Evolutionary conservation across 345 rosid genomes (phyloP).

Genomic region (Euclidium syriacum): DNA sequence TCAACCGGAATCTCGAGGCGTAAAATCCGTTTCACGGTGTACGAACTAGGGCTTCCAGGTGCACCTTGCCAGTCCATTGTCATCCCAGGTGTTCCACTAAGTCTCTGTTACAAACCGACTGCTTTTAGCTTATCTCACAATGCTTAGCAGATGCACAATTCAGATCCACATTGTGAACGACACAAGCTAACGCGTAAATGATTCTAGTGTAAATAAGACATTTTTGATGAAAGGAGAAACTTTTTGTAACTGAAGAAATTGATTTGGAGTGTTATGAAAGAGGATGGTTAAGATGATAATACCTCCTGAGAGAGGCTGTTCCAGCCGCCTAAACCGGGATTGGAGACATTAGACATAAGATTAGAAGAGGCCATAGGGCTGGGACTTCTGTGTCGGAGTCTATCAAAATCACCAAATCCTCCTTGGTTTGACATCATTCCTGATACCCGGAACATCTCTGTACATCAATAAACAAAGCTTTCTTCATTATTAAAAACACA

Average conservation of each 20-base stretch:
- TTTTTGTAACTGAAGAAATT: background rate
- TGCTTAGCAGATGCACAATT: background rate
- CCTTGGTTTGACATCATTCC: conserved; percentile 95
- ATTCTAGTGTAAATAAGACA: background rate
- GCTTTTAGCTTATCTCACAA: conserved; percentile 1
- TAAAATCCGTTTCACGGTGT: conserved; percentile 90
- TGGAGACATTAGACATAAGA: conserved; percentile 70
- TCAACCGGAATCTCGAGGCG: conserved; percentile 99
- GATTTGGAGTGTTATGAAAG: background rate
- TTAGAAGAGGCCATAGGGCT: conserved; percentile 98
- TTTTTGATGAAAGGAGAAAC: background rate
- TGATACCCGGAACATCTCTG: conserved; percentile 92
- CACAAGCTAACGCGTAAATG: background rate
- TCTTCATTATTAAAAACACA: background rate
- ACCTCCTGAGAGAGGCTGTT: conserved; percentile 81
- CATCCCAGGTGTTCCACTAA: conserved; percentile 93
- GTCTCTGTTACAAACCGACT: conserved; percentile 36
- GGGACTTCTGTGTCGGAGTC: conserved; percentile 93
- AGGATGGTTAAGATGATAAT: background rate
- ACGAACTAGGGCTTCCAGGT: conserved; percentile 95
- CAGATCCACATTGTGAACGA: background rate
- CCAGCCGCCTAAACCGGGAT: conserved; percentile 75
- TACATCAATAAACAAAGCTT: conserved; percentile 21
- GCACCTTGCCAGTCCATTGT: conserved; percentile 99
- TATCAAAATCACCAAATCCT: conserved; percentile 81